These are phyloP conservation scores for Alnus glutinosa DNA, from an alignment of 306 rosid species.

Conservation along the genomic window DNA sequence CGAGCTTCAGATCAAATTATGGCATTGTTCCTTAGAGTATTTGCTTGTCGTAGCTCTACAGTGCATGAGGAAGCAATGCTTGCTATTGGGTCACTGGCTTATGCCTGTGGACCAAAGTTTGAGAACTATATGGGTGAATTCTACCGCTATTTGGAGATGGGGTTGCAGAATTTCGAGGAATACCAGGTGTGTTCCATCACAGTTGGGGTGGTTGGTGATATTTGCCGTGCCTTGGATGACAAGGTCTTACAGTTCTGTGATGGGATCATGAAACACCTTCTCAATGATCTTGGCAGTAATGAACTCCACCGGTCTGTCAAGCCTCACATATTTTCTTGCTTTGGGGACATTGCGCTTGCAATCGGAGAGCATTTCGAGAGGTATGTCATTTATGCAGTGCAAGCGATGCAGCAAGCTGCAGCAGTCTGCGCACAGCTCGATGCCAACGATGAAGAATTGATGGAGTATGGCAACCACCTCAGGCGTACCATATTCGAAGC, in stretches of 20 bases:
- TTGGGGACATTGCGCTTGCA: slow-evolving; percentile 41
- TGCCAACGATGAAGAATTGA: slow-evolving; percentile 27
- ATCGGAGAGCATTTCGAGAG: slow-evolving; percentile 42
- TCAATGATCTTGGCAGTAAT: slow-evolving; percentile 32
- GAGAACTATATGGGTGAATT: slow-evolving; percentile 35
- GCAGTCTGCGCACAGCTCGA: slow-evolving; percentile 33
- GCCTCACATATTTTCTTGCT: slow-evolving; percentile 42
- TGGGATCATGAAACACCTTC: slow-evolving; percentile 33
- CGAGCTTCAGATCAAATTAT: slow-evolving; percentile 34
- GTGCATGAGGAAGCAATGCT: slow-evolving; percentile 51
- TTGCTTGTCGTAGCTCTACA: slow-evolving; percentile 45
- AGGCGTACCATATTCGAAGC: slow-evolving; percentile 46
- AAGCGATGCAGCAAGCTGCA: slow-evolving; percentile 41
- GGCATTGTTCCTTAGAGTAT: slow-evolving; percentile 40
- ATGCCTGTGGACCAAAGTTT: slow-evolving; percentile 37
- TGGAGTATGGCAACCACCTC: slow-evolving; percentile 39
- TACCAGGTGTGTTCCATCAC: slow-evolving; percentile 44
- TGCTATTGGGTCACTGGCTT: slow-evolving; percentile 41
- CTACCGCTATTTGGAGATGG: slow-evolving; percentile 42
- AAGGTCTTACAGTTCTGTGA: slow-evolving; percentile 35
- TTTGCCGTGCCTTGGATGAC: slow-evolving; percentile 37
- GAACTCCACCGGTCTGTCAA: slow-evolving; percentile 37
- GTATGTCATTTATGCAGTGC: slow-evolving; percentile 32
- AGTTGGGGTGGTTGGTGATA: slow-evolving; percentile 44
- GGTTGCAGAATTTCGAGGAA: slow-evolving; percentile 40